A percentile compares a stretch with the other conserved stretches of the same genome.
Evolutionary conservation across 1,284 basidiomycete genomes (phyloP).

Genomic region (Tilletia indica): DNA sequence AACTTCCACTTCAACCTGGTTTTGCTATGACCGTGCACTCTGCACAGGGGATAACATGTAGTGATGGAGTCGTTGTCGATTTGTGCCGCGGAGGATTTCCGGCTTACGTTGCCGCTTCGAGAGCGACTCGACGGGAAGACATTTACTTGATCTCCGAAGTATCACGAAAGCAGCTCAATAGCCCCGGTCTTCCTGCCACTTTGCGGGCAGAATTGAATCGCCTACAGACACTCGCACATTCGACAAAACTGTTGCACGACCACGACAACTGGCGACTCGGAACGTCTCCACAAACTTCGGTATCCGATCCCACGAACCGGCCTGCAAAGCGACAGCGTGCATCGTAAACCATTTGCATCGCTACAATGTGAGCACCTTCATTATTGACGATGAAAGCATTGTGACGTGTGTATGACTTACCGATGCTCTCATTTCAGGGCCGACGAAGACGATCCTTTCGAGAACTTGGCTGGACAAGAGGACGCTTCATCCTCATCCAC

Average conservation of each 20-base stretch:
- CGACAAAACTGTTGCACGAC: not conserved
- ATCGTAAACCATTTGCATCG: too few species aligned
- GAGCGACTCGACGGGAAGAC: not conserved
- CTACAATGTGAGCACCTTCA: too few species aligned
- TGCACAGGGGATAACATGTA: not conserved
- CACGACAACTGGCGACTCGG: conserved; percentile 1
- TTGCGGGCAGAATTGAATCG: not conserved
- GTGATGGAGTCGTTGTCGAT: not conserved
- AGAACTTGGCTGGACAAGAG: too few species aligned
- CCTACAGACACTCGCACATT: not conserved
- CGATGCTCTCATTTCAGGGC: too few species aligned
- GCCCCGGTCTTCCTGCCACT: not conserved
- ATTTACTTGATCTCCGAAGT: not conserved
- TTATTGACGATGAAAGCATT: too few species aligned
- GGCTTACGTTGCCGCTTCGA: not conserved
- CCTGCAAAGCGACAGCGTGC: too few species aligned
- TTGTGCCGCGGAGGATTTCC: not conserved
- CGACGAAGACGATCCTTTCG: too few species aligned
- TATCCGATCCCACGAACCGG: too few species aligned
- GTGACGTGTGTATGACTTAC: too few species aligned
- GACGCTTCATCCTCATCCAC: too few species aligned
- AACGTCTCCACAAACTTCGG: too few species aligned
- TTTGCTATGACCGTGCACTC: not conserved
- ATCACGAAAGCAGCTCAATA: not conserved
- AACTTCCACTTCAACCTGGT: not conserved